Evolutionary conservation across 164 flowering plant genomes (phyloP).

Genomic region (Taxillus chinensis): DNA sequence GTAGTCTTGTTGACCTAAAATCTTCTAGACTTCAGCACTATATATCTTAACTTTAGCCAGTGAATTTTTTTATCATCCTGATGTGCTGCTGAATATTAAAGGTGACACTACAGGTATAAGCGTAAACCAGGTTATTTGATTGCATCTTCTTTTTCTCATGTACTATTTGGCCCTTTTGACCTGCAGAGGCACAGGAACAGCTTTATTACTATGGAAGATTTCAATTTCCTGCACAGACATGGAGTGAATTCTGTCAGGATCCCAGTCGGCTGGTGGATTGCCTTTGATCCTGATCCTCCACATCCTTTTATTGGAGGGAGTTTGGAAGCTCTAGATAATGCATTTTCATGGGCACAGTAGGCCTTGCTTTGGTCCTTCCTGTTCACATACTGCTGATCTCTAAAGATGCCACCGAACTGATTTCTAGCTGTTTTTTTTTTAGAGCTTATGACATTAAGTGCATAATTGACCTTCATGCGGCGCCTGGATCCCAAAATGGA

Average conservation of each 20-base stretch:
- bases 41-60: too few relatives aligned
- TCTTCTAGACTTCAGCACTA: too few relatives aligned
- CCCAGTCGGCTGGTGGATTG: slow-evolving; percentile 98
- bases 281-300: slow-evolving; percentile 75
- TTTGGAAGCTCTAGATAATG: slow-evolving; percentile 70
- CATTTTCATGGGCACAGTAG: slow-evolving; percentile 89
- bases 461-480: slow-evolving; percentile 92
- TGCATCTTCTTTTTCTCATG: not conserved
- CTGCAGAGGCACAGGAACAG: slow-evolving; percentile 60
- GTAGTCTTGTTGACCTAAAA: too few relatives aligned
- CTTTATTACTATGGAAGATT: slow-evolving; percentile 50
- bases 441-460: slow-evolving; percentile 61
- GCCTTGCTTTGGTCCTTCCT: slow-evolving; percentile 27
- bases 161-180: slow-evolving; percentile 4
- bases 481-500: slow-evolving; percentile 93
- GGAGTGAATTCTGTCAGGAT: slow-evolving; percentile 85
- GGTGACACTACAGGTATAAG: too few relatives aligned
- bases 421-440: not conserved
- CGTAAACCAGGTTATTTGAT: too few relatives aligned
- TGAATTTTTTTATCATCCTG: too few relatives aligned
- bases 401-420: too few relatives aligned
- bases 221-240: slow-evolving; percentile 47
- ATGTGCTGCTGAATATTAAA: too few relatives aligned
- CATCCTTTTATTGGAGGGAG: slow-evolving; percentile 68
- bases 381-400: not conserved